Evolutionary conservation across 75 land plant species (phyloP), one percentile per base, ranked within the genome.

Genomic region (Pinus tabuliformis): DNA sequence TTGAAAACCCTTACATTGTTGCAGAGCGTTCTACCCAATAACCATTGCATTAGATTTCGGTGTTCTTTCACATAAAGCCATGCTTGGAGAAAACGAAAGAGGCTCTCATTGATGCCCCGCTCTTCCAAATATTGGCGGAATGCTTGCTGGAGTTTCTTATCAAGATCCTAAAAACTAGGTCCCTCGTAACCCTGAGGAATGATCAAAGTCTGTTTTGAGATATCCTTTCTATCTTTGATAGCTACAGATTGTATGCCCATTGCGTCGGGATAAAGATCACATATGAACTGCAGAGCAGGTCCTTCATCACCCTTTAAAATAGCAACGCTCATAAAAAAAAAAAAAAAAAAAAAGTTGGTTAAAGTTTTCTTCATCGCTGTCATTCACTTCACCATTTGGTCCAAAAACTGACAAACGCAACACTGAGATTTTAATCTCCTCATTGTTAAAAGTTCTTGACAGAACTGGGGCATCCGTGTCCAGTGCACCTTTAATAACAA

Each of bases 21-120:
- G 26, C 26, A 26, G 0, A 26, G 26, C 26, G 26, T 26, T 26
- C 26, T 26, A 26, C 26, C 26, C 26, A 0, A 0, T 26, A 26
- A 26, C 26, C 26, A 26, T 26, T 26, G 26, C 26, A 87, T 73
- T n/a, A 89, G 86, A 26, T 78, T 73, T 56, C 89, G 76, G 64
- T 89, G 91, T 61, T 91, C 91, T 75, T 91, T 91, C 73, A 91
- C 93, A 75, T 91, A 91, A 54, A 91, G 89, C 93, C 93, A 91
- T 45, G 91, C 87, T 80, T 91, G 91, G 24, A 91, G 85, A 85
- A 91, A 91, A 59, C 80, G 83, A 63, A 91, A 91, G 20, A 91
- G 87, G 15, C 73, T 76, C 73, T 91, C 93, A 76, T 87, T 87
- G 16, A 89, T 57, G 33, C 91, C 91, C n/a, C 91, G 87, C 73